Evolutionary conservation across 768 basidiomycete genomes (phyloP), one percentile per base, ranked within the genome.

Genomic region (Mycena alexandri): DNA sequence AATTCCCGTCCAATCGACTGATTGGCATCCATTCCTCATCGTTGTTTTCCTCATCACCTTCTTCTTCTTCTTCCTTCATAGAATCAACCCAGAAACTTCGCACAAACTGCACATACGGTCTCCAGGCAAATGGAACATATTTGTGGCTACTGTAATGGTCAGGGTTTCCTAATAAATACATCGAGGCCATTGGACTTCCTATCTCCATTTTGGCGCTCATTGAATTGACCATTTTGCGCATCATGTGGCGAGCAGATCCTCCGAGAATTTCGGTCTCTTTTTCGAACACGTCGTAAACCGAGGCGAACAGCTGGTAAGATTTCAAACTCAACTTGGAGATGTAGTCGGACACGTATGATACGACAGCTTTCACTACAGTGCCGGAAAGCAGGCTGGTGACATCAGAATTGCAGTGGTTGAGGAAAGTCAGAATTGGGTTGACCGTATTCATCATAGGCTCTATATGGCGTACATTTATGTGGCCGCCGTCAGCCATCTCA

Each of bases 211-310:
- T 36, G 34, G 34, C 12, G 5, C 7, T 6, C 34, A 36, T 36
- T 12, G 34, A 16, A 14, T 5, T 16, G 51, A 48, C n/a, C 47
- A n/a, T 21, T 13, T 11, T 21, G n/a, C 21, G 19, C 47, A 11
- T 48, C 16, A n/a, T 47, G 6, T 47, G 17, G 5, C n/a, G 17
- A 5, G 17, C 46, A 10, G 19, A 7, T 47, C 34, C 19, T 21
- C 17, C 17, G 8, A 56, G 14, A 10, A 5, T 43, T 0, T 56
- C 55, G 3, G 55, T 47, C 33, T 52, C 76, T 71, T 48, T 66
- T 60, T 53, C 75, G 64, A 19, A 48, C 9, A 17, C 55, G 2
- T 56, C 24, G 10, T 13, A 44, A 0, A 56, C 55, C 4, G 55
- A 43, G 1, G 55, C 55, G 19, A 57, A 57, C 4, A 17, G 11